Conservation (phyloP, 306 rosid species). For the Inga leiocalycina region DNA sequence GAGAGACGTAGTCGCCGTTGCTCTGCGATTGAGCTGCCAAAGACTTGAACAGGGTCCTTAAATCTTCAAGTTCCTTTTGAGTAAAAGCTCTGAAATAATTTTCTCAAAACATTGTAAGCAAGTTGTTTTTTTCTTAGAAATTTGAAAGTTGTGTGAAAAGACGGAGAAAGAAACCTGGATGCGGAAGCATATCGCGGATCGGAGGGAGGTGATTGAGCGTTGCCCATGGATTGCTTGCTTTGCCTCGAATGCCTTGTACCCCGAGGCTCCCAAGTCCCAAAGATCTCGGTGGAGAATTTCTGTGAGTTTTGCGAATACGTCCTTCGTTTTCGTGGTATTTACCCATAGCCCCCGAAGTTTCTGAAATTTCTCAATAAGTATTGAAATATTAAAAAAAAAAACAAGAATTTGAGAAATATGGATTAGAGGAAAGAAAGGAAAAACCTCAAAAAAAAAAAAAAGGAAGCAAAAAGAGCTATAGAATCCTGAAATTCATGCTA, state of each 20-base stretch:
- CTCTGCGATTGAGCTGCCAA: conserved; percentile 68
- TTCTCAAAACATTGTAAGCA: background rate
- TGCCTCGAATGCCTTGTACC: background rate
- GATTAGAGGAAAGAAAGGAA: no score
- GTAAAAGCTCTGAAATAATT: conserved; percentile 69
- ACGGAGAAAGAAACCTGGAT: conserved; percentile 55
- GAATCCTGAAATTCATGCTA: no score
- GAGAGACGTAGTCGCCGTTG: conserved; percentile 51
- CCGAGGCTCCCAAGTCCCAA: background rate
- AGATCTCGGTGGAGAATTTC: background rate
- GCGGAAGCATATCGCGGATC: conserved; percentile 64
- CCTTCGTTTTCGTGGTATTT: background rate
- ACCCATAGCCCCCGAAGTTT: background rate
- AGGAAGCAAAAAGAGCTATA: no score
- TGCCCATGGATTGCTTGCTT: conserved; percentile 42
- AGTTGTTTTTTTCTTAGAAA: background rate
- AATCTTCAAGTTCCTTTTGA: conserved; percentile 62
- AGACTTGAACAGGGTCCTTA: conserved; percentile 56
- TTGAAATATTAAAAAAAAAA: no score
- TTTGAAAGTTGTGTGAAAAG: background rate
- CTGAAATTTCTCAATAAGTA: background rate
- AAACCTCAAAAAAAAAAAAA: no score
- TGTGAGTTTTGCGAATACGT: background rate
- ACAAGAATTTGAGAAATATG: no score
- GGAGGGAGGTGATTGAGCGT: conserved; percentile 48